These are phyloP conservation scores for Giardia muris DNA, from an alignment of 208 protist genomes.

Conservation along the genomic window DNA sequence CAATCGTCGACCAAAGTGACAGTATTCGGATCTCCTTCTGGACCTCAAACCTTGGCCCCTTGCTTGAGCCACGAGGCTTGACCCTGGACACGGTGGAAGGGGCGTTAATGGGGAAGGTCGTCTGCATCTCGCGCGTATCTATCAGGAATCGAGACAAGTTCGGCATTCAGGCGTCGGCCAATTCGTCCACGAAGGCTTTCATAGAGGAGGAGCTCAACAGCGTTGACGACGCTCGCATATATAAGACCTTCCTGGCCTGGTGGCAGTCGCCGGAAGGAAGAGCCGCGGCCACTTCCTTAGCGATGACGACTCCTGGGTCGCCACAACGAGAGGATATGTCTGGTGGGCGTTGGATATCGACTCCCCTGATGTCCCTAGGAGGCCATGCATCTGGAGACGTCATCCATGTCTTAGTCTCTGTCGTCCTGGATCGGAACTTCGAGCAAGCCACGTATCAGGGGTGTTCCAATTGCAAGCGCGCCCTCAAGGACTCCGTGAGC, in stretches of 20 bases:
- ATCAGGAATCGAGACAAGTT: neutral
- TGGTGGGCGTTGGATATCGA: neutral
- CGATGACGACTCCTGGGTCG: neutral
- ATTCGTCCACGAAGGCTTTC: neutral
- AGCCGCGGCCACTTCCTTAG: neutral
- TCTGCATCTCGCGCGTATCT: neutral
- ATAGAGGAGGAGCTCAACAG: neutral
- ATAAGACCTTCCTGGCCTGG: neutral
- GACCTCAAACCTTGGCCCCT: neutral
- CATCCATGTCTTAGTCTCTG: neutral
- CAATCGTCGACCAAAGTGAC: neutral
- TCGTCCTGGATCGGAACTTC: neutral
- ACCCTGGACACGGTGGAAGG: neutral
- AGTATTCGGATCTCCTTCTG: neutral
- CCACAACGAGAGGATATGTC: neutral
- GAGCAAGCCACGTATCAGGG: neutral
- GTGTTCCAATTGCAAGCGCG: neutral
- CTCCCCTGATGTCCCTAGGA: neutral
- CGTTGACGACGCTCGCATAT: neutral
- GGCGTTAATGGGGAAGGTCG: neutral
- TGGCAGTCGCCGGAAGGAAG: neutral
- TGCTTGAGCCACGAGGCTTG: neutral
- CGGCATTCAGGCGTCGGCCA: neutral
- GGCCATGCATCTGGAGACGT: neutral
- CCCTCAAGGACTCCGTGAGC: neutral